These are phyloP conservation scores for Cyphellophora europaea DNA, from an alignment of 2,329 filamentous ascomycete genomes.

Conservation along the genomic window DNA sequence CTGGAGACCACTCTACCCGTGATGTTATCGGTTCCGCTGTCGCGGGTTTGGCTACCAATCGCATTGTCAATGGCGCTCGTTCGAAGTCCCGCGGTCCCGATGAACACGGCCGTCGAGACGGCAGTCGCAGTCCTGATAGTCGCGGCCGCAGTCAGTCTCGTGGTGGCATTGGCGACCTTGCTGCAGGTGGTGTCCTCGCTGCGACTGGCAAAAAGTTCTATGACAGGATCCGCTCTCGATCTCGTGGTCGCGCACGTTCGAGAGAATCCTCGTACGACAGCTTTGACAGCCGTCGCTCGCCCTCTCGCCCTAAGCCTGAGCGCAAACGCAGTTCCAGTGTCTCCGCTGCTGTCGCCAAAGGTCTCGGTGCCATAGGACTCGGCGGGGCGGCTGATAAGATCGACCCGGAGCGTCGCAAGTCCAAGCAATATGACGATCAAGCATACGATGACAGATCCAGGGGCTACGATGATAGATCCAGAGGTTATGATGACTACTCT, in stretches of 20 bases:
- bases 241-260: slow-evolving; percentile 28
- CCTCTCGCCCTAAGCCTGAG: slow-evolving; percentile 30
- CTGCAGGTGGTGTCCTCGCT: slow-evolving; percentile 34
- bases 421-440: slow-evolving; percentile 18
- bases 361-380: slow-evolving; percentile 35
- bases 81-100: slow-evolving; percentile 48
- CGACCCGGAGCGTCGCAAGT: slow-evolving; percentile 21
- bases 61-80: slow-evolving; percentile 71
- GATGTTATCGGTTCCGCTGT: slow-evolving; percentile 80
- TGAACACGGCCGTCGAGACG: slow-evolving; percentile 12
- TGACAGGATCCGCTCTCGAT: slow-evolving; percentile 33
- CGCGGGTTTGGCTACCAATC: slow-evolving; percentile 78
- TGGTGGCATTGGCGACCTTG: slow-evolving; percentile 32
- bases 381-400: slow-evolving; percentile 21
- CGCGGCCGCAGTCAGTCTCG: slow-evolving; percentile 32
- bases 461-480: background rate
- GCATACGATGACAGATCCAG: background rate
- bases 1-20: slow-evolving; percentile 65
- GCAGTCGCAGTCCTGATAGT: slow-evolving; percentile 15
- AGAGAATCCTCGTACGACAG: slow-evolving; percentile 44
- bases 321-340: slow-evolving; percentile 37
- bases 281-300: slow-evolving; percentile 44
- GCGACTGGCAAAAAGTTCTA: slow-evolving; percentile 39
- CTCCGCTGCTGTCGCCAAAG: slow-evolving; percentile 33
- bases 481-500: slow-evolving; percentile 32